phyloP scores from a whole-genome alignment of 2,329 filamentous ascomycete species.

The Sporothrix inflata region DNA sequence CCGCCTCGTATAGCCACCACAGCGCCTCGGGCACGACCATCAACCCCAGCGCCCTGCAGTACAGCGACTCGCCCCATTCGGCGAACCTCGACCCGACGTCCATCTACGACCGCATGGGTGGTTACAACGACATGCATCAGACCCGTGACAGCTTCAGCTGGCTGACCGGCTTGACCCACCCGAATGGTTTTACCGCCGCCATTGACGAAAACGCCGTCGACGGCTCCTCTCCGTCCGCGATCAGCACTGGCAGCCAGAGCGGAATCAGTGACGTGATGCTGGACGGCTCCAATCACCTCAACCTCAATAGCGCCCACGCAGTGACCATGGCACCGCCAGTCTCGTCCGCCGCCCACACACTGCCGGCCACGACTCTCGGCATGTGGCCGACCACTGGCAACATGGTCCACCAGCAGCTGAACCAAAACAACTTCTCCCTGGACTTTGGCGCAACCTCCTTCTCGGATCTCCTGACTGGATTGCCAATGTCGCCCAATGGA shows the following conservation, averaged over 20 bases:
- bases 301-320: not conserved
- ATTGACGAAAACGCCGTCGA: constrained; percentile 79
- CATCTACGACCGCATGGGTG: constrained; percentile 44
- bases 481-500: constrained; percentile 73
- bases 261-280: constrained; percentile 90
- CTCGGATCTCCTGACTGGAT: constrained; percentile 72
- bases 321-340: constrained; percentile 52
- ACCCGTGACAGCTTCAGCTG: constrained; percentile 79
- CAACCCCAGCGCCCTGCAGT: constrained; percentile 78
- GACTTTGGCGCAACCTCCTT: constrained; percentile 76
- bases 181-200: constrained; percentile 66
- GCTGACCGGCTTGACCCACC: constrained; percentile 77
- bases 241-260: constrained; percentile 92
- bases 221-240: constrained; percentile 91
- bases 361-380: constrained; percentile 39
- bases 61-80: constrained; percentile 71
- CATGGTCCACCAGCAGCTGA: constrained; percentile 68
- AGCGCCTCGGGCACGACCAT: constrained; percentile 65
- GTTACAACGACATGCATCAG: constrained; percentile 40
- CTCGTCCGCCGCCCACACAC: constrained; percentile 45
- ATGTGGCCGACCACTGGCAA: constrained; percentile 66
- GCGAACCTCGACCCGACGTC: constrained; percentile 59
- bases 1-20: constrained; percentile 68
- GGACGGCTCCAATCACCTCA: constrained; percentile 71
- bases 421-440: constrained; percentile 70